These are phyloP conservation scores for Rhodofomes roseus DNA, from an alignment of 1,284 basidiomycete species.

Conservation along the genomic window DNA sequence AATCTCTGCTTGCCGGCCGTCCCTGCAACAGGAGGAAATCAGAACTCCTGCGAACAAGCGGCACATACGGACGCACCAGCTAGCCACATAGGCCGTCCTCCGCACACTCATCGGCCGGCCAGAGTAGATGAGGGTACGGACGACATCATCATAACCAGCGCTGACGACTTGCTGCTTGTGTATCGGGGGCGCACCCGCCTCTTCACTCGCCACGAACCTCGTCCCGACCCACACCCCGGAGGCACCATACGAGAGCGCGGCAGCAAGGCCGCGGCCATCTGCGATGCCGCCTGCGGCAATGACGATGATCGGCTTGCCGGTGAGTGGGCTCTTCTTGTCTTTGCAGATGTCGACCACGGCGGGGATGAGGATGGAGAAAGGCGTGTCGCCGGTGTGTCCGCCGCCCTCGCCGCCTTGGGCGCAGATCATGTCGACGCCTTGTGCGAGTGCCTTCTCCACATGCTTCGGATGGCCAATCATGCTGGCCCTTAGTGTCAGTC, in stretches of 20 bases:
- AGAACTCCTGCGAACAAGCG: neutral
- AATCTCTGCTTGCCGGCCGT: slow-evolving; percentile 56
- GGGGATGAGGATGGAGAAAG: slow-evolving; percentile 78
- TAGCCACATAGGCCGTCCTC: slow-evolving; percentile 71
- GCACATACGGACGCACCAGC: slow-evolving; percentile 44
- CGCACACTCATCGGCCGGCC: slow-evolving; percentile 83
- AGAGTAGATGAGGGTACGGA: slow-evolving; percentile 74
- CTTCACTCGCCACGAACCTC: slow-evolving; percentile 82
- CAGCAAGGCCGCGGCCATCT: slow-evolving; percentile 81
- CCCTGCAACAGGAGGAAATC: slow-evolving; percentile 36
- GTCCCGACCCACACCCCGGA: slow-evolving; percentile 89
- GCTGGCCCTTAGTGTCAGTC: slow-evolving; percentile 34
- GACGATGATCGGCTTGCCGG: slow-evolving; percentile 72
- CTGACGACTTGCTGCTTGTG: slow-evolving; percentile 73
- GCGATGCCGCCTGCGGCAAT: slow-evolving; percentile 84
- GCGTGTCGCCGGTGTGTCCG: slow-evolving; percentile 75
- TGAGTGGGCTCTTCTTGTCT: slow-evolving; percentile 61
- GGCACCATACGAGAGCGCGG: slow-evolving; percentile 77
- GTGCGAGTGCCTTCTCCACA: slow-evolving; percentile 73
- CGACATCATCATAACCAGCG: slow-evolving; percentile 70
- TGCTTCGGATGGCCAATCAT: slow-evolving; percentile 94
- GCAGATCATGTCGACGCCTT: slow-evolving; percentile 85
- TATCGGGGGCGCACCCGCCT: slow-evolving; percentile 76
- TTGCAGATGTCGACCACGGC: slow-evolving; percentile 77
- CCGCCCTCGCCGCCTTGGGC: slow-evolving; percentile 78